Percentiles rank a stretch among this genome's conserved stretches.
phyloP scores from a whole-genome alignment of 1,284 basidiomycete genomes.

The Leccinum glutinopallens region DNA sequence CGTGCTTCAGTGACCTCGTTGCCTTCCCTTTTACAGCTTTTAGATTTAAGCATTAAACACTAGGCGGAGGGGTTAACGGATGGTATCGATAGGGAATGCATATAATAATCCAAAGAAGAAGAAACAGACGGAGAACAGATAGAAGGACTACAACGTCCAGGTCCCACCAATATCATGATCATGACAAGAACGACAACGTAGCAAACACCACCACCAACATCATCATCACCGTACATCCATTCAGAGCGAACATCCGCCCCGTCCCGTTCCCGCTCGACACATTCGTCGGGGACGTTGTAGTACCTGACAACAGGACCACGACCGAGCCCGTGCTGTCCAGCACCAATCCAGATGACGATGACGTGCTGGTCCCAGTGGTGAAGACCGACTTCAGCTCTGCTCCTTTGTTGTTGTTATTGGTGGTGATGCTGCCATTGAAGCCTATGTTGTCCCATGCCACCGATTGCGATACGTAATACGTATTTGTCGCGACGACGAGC shows the following conservation, averaged over 20 bases:
- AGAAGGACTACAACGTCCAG: neutral
- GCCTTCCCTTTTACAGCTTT: too few species aligned
- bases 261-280: neutral
- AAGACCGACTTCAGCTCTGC: conserved; percentile 15
- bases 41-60: neutral
- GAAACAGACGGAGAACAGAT: neutral
- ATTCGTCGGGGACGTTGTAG: neutral
- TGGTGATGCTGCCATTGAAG: neutral
- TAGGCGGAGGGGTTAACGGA: neutral
- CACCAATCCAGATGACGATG: conserved; percentile 19
- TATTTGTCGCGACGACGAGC: conserved; percentile 46
- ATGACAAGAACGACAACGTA: neutral
- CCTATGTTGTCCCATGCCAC: conserved; percentile 25
- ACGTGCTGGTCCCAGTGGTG: conserved; percentile 17
- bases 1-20: too few species aligned
- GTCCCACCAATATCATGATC: neutral
- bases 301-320: conserved; percentile 21
- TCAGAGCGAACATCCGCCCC: neutral
- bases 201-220: neutral
- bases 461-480: conserved; percentile 37
- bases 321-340: conserved; percentile 27
- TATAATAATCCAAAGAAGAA: neutral
- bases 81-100: neutral
- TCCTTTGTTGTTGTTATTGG: neutral
- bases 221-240: neutral